Base-by-base conservation (phyloP, 2,329 filamentous ascomycete species). In the Volutella citrinella region DNA sequence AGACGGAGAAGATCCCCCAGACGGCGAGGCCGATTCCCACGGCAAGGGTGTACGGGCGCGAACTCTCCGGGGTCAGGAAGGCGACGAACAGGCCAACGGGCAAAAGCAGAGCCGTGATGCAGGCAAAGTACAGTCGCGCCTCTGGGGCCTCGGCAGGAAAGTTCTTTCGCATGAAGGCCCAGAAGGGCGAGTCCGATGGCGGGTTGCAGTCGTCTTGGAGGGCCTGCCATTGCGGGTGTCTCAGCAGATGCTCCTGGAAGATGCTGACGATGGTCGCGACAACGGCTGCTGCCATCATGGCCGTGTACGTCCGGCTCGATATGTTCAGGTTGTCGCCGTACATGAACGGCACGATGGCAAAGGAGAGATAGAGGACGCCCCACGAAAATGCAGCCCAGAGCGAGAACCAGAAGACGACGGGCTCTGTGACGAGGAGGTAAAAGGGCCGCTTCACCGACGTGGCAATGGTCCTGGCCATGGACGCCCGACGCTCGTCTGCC, bases 351-450 rank as follows among this genome's bases (percentile, higher is more conserved):
- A 95, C 78, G 2, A 87, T 84, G 11, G 79, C 78, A 48, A 95
- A 91, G 10, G 84, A 87, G 13, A 95, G 68, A 59, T 95, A 96
- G 0, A 96, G 74, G 0, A 95, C 76, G 1, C 84, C 88, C 90
- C 90, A 96, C 14, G 82, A 82, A 59, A 96, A 96, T 1, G 87
- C 75, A 1, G 89, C 83, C 90, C 90, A 96, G 1, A 95, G 69
- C 1, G 84, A 88, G 66, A 96, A 96, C 66, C 78, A 88, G 61
- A 89, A 88, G 11, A 90, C 84, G 9, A 88, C 81, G 0, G 84
- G 82, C 47, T 90, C 85, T 0, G 84, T 89, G 45, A 82, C 65
- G 12, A 90, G 76, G 2, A 90, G 72, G 51, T 82, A 78, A 57
- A 95, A 94, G 0, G 89, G 89, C 0, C 89, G 76, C 44, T 78